phyloP scores from a whole-genome alignment of 352 stramenopile genomes.

The Blastocystis sp. region DNA sequence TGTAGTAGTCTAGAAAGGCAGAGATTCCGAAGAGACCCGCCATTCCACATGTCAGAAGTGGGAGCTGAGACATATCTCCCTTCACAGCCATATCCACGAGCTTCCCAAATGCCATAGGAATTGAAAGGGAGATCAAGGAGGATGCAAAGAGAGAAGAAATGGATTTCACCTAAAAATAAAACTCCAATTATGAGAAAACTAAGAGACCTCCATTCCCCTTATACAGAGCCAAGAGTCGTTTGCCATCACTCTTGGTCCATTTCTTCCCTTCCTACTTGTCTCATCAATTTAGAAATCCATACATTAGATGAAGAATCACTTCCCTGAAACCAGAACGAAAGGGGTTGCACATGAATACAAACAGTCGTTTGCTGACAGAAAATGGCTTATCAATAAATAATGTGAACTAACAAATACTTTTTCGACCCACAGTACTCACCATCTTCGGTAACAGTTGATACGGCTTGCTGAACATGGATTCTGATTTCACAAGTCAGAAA shows the following conservation, averaged over 20 bases:
- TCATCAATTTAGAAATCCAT: not conserved
- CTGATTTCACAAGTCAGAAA: not conserved
- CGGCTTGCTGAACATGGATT: constrained; percentile 45
- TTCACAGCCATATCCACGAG: constrained; percentile 59
- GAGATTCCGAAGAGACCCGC: constrained; percentile 46
- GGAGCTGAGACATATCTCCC: constrained; percentile 36
- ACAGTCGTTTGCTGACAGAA: not conserved
- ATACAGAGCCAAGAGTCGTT: constrained; percentile 37
- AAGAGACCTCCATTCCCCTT: constrained; percentile 55
- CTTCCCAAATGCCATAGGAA: constrained; percentile 61
- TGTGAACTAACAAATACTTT: not conserved
- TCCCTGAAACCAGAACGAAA: constrained; percentile 38
- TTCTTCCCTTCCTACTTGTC: not conserved
- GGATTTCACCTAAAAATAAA: constrained; percentile 21
- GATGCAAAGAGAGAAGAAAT: constrained; percentile 58
- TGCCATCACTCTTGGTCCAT: constrained; percentile 39
- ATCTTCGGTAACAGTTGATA: not conserved
- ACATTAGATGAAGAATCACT: not conserved
- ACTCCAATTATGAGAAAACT: not conserved
- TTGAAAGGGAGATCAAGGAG: constrained; percentile 36
- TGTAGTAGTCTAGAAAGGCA: constrained; percentile 59
- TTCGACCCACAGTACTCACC: not conserved
- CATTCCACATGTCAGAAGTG: constrained; percentile 45
- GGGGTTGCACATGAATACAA: constrained; percentile 29
- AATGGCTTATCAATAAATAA: not conserved